Conservation (phyloP, 2,329 filamentous ascomycete species). For the Neodidymelliopsis sp. region DNA sequence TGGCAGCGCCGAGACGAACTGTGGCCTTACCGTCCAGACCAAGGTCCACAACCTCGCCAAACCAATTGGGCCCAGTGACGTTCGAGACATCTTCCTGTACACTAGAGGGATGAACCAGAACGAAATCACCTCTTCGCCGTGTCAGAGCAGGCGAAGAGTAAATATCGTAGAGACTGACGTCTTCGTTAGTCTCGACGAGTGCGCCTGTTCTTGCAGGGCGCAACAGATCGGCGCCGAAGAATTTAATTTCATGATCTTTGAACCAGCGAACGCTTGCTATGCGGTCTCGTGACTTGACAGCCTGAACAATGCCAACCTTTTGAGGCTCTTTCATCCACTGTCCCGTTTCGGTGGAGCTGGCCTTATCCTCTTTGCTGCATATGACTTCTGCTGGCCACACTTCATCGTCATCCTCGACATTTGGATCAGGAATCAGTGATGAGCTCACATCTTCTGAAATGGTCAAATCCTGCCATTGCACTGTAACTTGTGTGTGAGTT, state of each 20-base stretch:
- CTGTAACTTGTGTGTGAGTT: constrained; percentile 58
- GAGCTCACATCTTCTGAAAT: constrained; percentile 57
- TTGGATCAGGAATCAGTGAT: constrained; percentile 58
- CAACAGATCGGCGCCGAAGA: constrained; percentile 48
- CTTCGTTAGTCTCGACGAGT: constrained; percentile 53
- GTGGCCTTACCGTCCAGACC: constrained; percentile 61
- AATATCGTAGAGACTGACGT: constrained; percentile 67
- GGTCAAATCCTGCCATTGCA: constrained; percentile 67
- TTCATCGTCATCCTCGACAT: constrained; percentile 63
- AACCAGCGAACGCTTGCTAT: constrained; percentile 66
- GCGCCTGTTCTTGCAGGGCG: constrained; percentile 54
- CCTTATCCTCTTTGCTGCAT: constrained; percentile 51
- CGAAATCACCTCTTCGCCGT: constrained; percentile 61
- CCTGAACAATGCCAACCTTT: constrained; percentile 65
- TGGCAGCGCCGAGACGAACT: constrained; percentile 61
- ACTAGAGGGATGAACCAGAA: constrained; percentile 54
- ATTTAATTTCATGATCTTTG: constrained; percentile 41
- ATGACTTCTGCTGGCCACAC: constrained; percentile 66
- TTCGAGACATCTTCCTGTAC: constrained; percentile 17
- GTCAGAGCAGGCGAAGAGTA: constrained; percentile 58
- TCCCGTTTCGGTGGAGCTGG: constrained; percentile 19
- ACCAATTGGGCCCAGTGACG: constrained; percentile 54
- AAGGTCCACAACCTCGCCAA: constrained; percentile 65
- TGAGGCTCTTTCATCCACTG: constrained; percentile 51
- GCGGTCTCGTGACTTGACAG: constrained; percentile 62